Evolutionary conservation across 148 eudicot genomes (phyloP).

Genomic region (Camellia granthamiana): DNA sequence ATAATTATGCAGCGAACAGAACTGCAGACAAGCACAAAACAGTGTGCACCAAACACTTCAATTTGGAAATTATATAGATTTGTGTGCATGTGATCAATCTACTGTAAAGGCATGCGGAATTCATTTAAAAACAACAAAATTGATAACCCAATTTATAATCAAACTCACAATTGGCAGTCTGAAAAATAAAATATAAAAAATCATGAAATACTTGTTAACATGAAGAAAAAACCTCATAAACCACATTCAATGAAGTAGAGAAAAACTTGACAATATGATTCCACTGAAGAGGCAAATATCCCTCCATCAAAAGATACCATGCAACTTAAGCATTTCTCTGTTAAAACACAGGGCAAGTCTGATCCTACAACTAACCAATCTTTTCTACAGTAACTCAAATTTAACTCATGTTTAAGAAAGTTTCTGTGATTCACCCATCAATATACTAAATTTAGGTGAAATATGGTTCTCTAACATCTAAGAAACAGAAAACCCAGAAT

Average conservation of each 20-base stretch:
- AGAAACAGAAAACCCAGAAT: not conserved
- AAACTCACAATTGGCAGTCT: too few species aligned
- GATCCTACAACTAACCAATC: not conserved
- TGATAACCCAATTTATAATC: too few species aligned
- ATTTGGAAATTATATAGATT: too few species aligned
- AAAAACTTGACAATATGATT: not conserved
- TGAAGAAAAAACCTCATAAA: not conserved
- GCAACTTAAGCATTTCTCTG: constrained; percentile 4
- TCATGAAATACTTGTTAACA: not conserved
- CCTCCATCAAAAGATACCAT: not conserved
- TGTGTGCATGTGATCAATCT: too few species aligned
- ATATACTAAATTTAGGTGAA: not conserved
- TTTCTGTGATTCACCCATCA: not conserved
- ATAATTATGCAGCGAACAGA: not conserved
- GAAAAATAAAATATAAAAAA: too few species aligned
- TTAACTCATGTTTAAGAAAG: not conserved
- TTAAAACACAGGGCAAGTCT: not conserved
- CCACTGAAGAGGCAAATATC: not conserved
- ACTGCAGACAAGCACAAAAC: constrained; percentile 10
- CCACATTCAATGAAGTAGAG: not conserved
- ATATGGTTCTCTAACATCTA: not conserved
- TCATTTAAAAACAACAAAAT: too few species aligned
- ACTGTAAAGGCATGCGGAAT: too few species aligned
- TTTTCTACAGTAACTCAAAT: not conserved
- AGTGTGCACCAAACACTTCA: not conserved